Evolutionary conservation across 2,329 filamentous ascomycete genomes (phyloP).

Genomic region (Fusarium sp.): DNA sequence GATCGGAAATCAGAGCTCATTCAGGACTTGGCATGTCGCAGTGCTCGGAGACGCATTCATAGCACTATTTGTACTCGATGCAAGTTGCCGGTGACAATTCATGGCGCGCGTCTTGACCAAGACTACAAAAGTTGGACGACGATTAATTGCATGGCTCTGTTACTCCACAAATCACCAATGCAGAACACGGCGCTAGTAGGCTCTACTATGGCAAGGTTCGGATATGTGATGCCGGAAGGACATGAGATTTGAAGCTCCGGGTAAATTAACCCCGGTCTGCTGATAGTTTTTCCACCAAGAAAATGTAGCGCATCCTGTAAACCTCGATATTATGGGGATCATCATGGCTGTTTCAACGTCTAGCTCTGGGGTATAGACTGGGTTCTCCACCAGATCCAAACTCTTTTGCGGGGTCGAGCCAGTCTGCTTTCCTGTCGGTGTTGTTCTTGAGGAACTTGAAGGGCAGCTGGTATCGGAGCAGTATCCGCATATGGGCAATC

Average conservation of each 20-base stretch:
- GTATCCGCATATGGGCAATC: neutral
- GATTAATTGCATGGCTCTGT: neutral
- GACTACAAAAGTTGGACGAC: neutral
- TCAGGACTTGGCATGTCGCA: neutral
- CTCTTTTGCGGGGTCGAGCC: neutral
- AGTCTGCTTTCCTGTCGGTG: neutral
- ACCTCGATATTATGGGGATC: neutral
- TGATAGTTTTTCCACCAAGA: neutral
- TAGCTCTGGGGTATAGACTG: neutral
- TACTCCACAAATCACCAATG: conserved; percentile 2
- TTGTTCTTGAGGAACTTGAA: neutral
- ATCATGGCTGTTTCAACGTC: neutral
- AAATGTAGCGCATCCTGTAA: neutral
- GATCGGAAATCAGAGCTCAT: neutral
- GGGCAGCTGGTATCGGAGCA: neutral
- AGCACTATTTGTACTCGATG: neutral
- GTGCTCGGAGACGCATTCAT: neutral
- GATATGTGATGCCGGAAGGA: neutral
- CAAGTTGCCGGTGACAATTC: neutral
- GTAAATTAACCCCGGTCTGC: neutral
- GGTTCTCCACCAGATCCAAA: neutral
- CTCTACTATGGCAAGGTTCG: neutral
- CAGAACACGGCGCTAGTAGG: neutral
- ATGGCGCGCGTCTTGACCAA: neutral
- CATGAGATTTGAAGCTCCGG: neutral